Percentiles rank a stretch among this genome's conserved stretches.
Conservation (phyloP, 805 yeast species). For the Candida vaughaniae region DNA sequence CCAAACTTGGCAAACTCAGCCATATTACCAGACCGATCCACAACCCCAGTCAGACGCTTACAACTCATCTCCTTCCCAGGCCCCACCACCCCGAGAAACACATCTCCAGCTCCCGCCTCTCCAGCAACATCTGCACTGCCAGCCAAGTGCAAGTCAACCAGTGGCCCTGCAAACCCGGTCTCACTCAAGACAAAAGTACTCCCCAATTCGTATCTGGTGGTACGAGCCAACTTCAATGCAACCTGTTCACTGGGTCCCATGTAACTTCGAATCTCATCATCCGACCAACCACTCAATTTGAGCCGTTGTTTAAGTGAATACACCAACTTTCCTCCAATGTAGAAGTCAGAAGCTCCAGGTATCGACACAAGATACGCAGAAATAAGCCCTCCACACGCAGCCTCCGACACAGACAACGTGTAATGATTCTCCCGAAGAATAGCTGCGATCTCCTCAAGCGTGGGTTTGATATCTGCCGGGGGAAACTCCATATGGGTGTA, state of each 20-base stretch:
- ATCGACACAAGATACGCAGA: conserved; percentile 78
- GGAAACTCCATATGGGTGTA: conserved; percentile 54
- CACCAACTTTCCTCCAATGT: conserved; percentile 80
- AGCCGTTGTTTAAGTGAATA: conserved; percentile 75
- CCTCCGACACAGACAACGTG: conserved; percentile 79
- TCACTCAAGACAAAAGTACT: conserved; percentile 81
- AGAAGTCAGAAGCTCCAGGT: conserved; percentile 83
- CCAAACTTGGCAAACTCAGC: conserved; percentile 70
- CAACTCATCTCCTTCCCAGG: conserved; percentile 56
- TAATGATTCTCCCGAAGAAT: conserved; percentile 52
- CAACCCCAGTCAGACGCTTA: conserved; percentile 43
- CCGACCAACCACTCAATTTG: conserved; percentile 76
- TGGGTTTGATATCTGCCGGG: conserved; percentile 49
- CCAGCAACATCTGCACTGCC: conserved; percentile 9
- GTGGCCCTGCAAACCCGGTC: conserved; percentile 87
- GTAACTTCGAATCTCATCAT: conserved; percentile 64
- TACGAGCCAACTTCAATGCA: conserved; percentile 74
- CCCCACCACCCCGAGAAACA: conserved; percentile 68
- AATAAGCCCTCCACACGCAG: conserved; percentile 86
- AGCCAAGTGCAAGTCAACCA: conserved; percentile 39
- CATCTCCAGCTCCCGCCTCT: conserved; percentile 53
- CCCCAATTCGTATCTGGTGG: conserved; percentile 75
- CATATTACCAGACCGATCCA: conserved; percentile 69
- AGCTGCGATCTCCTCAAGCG: conserved; percentile 58
- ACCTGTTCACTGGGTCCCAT: conserved; percentile 83